These are phyloP conservation scores for Barnettozyma vustinii DNA, from an alignment of 805 yeast genomes.

Conservation along the genomic window DNA sequence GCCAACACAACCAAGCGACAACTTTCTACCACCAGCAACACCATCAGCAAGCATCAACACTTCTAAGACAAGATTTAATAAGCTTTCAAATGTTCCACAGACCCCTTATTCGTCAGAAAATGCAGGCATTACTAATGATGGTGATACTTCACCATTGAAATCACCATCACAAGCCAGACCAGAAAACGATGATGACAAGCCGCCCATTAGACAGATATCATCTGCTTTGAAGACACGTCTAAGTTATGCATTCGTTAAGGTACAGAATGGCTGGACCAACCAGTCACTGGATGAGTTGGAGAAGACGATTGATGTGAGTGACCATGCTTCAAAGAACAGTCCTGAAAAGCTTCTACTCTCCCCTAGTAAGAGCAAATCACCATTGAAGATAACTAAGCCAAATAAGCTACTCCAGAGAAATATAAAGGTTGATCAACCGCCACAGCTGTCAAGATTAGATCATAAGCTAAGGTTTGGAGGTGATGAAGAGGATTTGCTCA, in stretches of 20 bases:
- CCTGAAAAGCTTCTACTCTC: background rate
- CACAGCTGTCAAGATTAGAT: background rate
- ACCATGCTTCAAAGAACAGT: background rate
- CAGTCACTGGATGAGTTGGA: conserved; percentile 26
- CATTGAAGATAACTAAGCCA: conserved; percentile 7
- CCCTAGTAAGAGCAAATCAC: conserved; percentile 2
- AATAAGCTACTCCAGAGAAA: conserved; percentile 6
- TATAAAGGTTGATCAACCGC: conserved; percentile 3
- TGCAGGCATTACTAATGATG: background rate
- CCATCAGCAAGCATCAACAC: conserved; percentile 14
- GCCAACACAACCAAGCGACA: conserved; percentile 14
- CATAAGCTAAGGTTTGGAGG: conserved; percentile 10
- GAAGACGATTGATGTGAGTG: conserved; percentile 13
- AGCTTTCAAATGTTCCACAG: conserved; percentile 21
- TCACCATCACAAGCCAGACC: conserved; percentile 19
- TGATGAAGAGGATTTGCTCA: background rate
- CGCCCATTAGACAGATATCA: conserved; percentile 37
- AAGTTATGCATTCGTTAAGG: conserved; percentile 36
- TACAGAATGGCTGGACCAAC: conserved; percentile 29
- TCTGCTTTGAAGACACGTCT: conserved; percentile 34
- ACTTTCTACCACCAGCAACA: conserved; percentile 19
- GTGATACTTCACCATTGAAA: conserved; percentile 20
- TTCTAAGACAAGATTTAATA: conserved; percentile 1
- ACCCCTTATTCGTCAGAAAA: conserved; percentile 15
- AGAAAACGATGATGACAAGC: conserved; percentile 25